Conservation (phyloP, 2,329 filamentous ascomycete genomes). For the Penicillium thymicola region DNA sequence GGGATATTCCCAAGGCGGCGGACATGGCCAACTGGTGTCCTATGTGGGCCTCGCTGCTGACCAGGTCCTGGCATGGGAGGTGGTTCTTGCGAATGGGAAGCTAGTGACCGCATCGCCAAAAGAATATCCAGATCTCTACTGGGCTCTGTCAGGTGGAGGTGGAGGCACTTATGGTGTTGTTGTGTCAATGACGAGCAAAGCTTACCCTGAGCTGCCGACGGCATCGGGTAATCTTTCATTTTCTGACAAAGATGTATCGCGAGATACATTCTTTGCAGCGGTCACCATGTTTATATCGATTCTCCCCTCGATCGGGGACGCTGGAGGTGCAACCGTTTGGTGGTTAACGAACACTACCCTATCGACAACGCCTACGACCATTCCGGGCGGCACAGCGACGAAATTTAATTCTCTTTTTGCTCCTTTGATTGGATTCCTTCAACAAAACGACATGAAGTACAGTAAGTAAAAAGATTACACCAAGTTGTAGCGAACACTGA, state of each 20-base stretch:
- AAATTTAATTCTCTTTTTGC: background rate
- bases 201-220: conserved; percentile 10
- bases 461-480: background rate
- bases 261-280: conserved; percentile 3
- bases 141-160: conserved; percentile 23
- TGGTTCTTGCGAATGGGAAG: conserved; percentile 36
- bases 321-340: conserved; percentile 13
- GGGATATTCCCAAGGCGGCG: conserved; percentile 42
- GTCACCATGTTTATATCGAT: conserved; percentile 1
- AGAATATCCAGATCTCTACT: conserved; percentile 21
- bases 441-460: conserved; percentile 1
- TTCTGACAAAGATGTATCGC: background rate
- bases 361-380: background rate
- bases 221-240: conserved; percentile 11
- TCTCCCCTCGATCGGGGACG: conserved; percentile 9
- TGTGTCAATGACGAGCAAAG: conserved; percentile 11
- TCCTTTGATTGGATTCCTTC: background rate
- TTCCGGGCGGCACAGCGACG: background rate
- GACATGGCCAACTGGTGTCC: conserved; percentile 43
- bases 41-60: conserved; percentile 42
- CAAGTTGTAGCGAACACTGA: background rate
- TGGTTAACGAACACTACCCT: background rate
- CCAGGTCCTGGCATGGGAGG: conserved; percentile 33
- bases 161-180: conserved; percentile 18
- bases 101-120: conserved; percentile 13